Evolutionary conservation across 2,329 filamentous ascomycete species (phyloP).

Genomic region (Phaeomoniella chlamydospora): DNA sequence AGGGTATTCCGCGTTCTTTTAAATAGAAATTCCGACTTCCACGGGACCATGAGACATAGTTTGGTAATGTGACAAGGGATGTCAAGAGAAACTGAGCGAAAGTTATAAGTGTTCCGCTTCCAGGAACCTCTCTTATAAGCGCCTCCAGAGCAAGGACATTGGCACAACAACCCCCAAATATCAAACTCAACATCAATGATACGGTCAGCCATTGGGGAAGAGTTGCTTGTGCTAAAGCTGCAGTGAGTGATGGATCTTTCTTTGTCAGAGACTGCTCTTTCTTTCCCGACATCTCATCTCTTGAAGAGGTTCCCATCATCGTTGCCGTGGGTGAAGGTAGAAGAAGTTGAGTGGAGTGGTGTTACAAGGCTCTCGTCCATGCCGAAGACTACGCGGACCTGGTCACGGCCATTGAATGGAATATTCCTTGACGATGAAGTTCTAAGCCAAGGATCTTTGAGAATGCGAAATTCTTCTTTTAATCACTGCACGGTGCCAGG

Average conservation of each 20-base stretch:
- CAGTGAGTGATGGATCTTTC: neutral
- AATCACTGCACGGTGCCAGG: too few relatives aligned
- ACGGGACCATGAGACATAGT: slow-evolving; percentile 34
- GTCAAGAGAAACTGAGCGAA: slow-evolving; percentile 85
- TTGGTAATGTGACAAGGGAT: slow-evolving; percentile 60
- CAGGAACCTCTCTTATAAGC: slow-evolving; percentile 78
- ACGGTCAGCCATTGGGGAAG: slow-evolving; percentile 49
- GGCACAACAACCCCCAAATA: slow-evolving; percentile 90
- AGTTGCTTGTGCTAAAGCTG: neutral
- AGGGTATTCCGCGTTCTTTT: slow-evolving; percentile 62
- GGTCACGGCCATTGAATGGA: too few relatives aligned
- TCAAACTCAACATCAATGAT: slow-evolving; percentile 60
- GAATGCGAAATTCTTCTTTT: too few relatives aligned
- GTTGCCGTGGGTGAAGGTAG: neutral
- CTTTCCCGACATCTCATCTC: neutral
- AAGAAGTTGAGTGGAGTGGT: neutral
- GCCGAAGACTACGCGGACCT: too few relatives aligned
- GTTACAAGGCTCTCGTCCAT: too few relatives aligned
- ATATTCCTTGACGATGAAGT: too few relatives aligned
- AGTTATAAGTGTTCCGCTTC: slow-evolving; percentile 70
- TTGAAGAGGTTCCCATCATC: neutral
- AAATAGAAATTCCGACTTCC: slow-evolving; percentile 56
- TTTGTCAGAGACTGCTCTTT: too few relatives aligned
- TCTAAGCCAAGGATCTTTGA: too few relatives aligned
- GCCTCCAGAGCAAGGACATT: slow-evolving; percentile 95